These are phyloP conservation scores for Wickerhamomyces hampshirensis DNA, from an alignment of 805 yeast species.

Conservation along the genomic window DNA sequence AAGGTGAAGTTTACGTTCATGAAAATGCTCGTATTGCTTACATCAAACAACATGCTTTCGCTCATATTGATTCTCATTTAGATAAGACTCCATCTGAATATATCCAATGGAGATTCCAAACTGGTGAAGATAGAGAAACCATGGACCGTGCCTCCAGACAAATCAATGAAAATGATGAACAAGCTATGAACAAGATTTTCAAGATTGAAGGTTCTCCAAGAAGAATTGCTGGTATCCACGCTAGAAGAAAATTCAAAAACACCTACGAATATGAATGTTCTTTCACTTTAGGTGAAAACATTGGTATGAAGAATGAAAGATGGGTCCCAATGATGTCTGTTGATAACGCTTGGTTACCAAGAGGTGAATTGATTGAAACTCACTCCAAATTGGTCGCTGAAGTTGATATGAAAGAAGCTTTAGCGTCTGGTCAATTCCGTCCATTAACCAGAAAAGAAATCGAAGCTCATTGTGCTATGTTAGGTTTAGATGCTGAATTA, in stretches of 20 bases:
- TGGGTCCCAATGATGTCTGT: conserved; percentile 99
- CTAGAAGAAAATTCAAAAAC: conserved; percentile 99
- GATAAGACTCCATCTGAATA: conserved; percentile 99
- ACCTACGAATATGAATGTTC: conserved; percentile 99
- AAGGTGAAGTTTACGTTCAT: conserved; percentile 98
- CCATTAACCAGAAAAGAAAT: conserved; percentile 99
- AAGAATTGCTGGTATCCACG: conserved; percentile 89
- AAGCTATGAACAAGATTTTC: conserved; percentile 99
- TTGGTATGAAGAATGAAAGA: conserved; percentile 98
- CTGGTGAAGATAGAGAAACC: conserved; percentile 99
- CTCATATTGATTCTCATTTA: conserved; percentile 97
- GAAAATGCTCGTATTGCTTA: conserved; percentile 99
- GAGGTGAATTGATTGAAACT: conserved; percentile 96
- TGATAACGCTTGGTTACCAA: conserved; percentile 99
- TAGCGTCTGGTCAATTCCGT: conserved; percentile 99
- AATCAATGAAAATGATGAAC: conserved; percentile 94
- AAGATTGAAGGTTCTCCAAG: conserved; percentile 98
- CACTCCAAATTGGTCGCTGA: conserved; percentile 99
- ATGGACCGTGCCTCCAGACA: conserved; percentile 99
- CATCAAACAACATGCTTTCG: conserved; percentile 99
- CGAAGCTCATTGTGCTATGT: conserved; percentile 96
- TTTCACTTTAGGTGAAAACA: conserved; percentile 95
- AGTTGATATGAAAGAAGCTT: conserved; percentile 99
- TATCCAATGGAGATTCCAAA: conserved; percentile 99
- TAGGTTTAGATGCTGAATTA: conserved; percentile 98